Evolutionary conservation across 257 asterid genomes (phyloP), one percentile per base, ranked within the genome.

Genomic region (Lithospermum erythrorhizon): DNA sequence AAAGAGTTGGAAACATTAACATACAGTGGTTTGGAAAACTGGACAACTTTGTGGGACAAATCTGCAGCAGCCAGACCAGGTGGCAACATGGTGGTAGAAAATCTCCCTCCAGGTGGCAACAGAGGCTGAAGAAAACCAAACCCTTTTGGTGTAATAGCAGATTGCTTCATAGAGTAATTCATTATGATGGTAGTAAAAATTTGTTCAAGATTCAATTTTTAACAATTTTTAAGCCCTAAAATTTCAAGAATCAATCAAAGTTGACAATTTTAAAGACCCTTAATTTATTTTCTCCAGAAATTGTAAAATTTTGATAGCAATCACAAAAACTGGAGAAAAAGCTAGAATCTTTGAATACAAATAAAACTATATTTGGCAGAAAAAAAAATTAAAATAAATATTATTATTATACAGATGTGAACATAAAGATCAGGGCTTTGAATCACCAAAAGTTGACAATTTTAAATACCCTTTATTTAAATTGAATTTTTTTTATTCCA

Each of bases 61-160:
- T 21, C 25, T 24, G 32, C 23, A 10, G 17, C 59, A 2, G 45
- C 45, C 45, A 35, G 45, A 10, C 13, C 16, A 13, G 59, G 35
- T 9, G 32, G 29, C 18, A 55, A 4, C 8, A 9, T 29, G 59
- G 30, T 9, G 59, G 45, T 35, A 13, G 45, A 35, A 11, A 55
- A 21, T 32, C n/a, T 32, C 32, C 59, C n/a, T 19, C 16, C 24
- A 5, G 58, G 25, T 19, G 54, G 19, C 9, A 21, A 10, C 21
- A 23, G 22, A 5, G 59, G 45, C 45, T 10, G 45, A 13, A 35
- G 32, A 55, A 55, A 55, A 24, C 25, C 16, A 55, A 10, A 55
- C 29, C 32, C 59, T 55, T 55, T 55, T 22, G 59, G 30, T 24
- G 59, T 55, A 22, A 55, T 55, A 55, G 10, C 59, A 55, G 35